Evolutionary conservation across 305 asterid species (phyloP), one percentile per base, ranked within the genome.

Genomic region (Fraxinus ornus): DNA sequence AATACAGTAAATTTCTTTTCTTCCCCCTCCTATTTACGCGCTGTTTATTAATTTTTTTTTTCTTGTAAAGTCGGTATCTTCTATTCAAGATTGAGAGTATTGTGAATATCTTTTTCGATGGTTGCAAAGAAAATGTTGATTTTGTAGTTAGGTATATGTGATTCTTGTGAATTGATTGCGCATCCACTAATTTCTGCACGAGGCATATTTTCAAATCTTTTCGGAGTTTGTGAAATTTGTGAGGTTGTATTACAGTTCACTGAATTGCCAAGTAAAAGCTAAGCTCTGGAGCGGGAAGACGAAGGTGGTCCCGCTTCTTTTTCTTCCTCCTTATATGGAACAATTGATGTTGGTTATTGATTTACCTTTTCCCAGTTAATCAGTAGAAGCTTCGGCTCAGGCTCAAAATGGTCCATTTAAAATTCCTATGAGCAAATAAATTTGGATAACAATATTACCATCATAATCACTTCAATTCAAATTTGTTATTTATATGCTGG

Each of bases 171-270:
- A 71, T 78, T 64, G 47, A 73, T 36, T 66, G 68, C 47, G 49
- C 71, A 12, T 30, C 33, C 26, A 28, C 64, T 77, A 21, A 13
- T 78, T 77, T 79, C 76, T 71, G 13, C 13, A 19, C 24, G 44
- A 75, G 36, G 36, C 64, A 41, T 70, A 2, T 28, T 30, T 85
- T n/a, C 55, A 49, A 19, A 55, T 78, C 79, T 82, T 74, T 57
- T 70, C 5, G 39, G 37, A 36, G 80, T 77, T 75, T 77, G 37
- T 80, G 86, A 75, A 37, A 32, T 47, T 70, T 81, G 37, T 83
- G 73, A 71, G 30, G 41, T 79, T 76, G 75, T 62, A 71, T 78
- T 74, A 33, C 32, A 78, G 28, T 76, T 73, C 79, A 24, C 36
- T 44, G 74, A 57, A 19, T 15, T 21, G 36, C 75, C 71, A 55